These are phyloP conservation scores for Fusarium protoensiforme DNA, from an alignment of 2,329 filamentous ascomycete genomes.

Conservation along the genomic window DNA sequence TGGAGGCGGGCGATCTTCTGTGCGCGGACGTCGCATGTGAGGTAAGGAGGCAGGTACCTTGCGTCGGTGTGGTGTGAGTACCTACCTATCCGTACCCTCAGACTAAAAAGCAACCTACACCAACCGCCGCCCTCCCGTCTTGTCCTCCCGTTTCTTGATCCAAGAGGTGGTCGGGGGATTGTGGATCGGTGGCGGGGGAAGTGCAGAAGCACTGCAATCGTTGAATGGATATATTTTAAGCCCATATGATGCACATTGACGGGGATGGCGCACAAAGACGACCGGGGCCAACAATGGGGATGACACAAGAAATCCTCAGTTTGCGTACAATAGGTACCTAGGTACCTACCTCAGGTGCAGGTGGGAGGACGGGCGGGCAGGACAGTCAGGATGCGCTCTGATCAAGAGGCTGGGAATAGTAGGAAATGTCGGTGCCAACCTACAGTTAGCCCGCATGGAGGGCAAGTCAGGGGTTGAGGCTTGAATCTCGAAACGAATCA, in stretches of 20 bases:
- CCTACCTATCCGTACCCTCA: neutral
- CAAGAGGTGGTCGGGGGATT: constrained; percentile 16
- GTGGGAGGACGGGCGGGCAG: neutral
- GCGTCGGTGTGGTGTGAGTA: neutral
- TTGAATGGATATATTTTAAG: neutral
- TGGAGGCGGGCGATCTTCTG: constrained; percentile 5
- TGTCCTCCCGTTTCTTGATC: neutral
- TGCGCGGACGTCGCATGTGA: neutral
- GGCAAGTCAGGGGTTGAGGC: neutral
- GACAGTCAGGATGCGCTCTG: neutral
- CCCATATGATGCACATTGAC: neutral
- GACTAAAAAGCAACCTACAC: neutral
- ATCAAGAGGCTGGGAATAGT: constrained; percentile 21
- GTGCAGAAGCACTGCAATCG: neutral
- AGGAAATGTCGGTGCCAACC: neutral
- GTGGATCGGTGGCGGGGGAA: constrained; percentile 20
- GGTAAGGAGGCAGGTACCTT: neutral
- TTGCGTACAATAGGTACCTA: neutral
- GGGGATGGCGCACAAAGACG: neutral
- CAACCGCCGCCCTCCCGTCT: constrained; percentile 2
- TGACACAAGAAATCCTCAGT: neutral
- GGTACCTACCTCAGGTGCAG: neutral
- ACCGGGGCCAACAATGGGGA: neutral
- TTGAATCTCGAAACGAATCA: neutral
- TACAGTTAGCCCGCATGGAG: neutral